Conservation (phyloP, 1,139 yeast genomes). For the Kluyveromyces sp. region DNA sequence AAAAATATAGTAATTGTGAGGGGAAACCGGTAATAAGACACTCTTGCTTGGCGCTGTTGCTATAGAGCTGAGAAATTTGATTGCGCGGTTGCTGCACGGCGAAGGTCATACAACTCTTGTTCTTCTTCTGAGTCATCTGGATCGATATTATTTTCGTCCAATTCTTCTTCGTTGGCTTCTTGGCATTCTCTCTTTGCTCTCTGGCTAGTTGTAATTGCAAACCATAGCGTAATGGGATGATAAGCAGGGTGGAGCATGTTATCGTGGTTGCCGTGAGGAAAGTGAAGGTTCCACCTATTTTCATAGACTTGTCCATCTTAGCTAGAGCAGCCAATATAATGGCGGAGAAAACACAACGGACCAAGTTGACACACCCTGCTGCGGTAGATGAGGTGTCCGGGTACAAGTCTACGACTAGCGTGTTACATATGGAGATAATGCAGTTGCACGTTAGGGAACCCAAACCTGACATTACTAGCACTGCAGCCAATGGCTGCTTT, state of each 20-base stretch:
- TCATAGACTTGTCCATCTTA: conserved; percentile 42
- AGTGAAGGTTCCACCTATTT: conserved; percentile 57
- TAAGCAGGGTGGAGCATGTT: conserved; percentile 15
- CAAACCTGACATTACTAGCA: conserved; percentile 47
- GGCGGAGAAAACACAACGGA: conserved; percentile 53
- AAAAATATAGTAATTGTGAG: too few relatives aligned
- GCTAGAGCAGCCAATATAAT: conserved; percentile 53
- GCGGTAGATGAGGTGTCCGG: conserved; percentile 54
- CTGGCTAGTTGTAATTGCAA: conserved; percentile 16
- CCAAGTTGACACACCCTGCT: conserved; percentile 48
- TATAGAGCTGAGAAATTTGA: conserved; percentile 1
- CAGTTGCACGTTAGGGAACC: conserved; percentile 48
- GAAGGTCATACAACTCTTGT: neutral
- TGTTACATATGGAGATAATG: conserved; percentile 43
- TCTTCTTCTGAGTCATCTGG: conserved; percentile 1
- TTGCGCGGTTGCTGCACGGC: conserved; percentile 1
- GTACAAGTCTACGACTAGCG: conserved; percentile 52
- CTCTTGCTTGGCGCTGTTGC: neutral
- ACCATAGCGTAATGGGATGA: conserved; percentile 25
- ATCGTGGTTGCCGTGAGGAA: conserved; percentile 40
- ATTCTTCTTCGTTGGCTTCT: conserved; percentile 4
- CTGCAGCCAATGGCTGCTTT: conserved; percentile 43
- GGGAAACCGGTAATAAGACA: too few relatives aligned
- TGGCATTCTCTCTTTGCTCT: conserved; percentile 10
- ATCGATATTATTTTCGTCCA: conserved; percentile 3